Base-by-base conservation (phyloP, 768 basidiomycete genomes). In the Coprinopsis cinerea region DNA sequence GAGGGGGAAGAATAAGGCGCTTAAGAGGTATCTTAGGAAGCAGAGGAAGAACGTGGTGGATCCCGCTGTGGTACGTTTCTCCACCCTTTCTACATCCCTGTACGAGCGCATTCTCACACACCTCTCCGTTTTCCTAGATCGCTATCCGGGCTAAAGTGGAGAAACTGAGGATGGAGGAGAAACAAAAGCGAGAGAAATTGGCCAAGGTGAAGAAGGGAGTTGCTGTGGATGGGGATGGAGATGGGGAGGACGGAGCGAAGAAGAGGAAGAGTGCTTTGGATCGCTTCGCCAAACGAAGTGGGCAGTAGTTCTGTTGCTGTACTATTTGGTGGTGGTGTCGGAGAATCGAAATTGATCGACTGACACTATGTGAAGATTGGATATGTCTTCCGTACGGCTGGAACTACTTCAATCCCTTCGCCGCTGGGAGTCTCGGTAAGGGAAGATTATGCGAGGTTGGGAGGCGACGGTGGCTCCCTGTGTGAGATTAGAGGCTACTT, bases 31-130 rank as follows among this genome's bases (percentile, higher is more conserved):
- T 64, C 65, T 96, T 53, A 77, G 89, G 59, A 96, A 93, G 71
- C 88, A 95, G 66, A 81, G 92, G 64, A 92, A 94, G 74, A 96
- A 97, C 60, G 89, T 97, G 42, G 80, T 97, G 53, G 93, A 97
- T 63, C 90, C 91, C 23, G 75, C 77, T 43, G 41, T 43, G 41
- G 41, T 43, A 25, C 23, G 22, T 43, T 17, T 20, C 37, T 6
- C 37, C 11, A 35, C 13, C 86, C 82, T 63, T 61, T 93, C 61
- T 95, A 92, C 66, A 74, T 92, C 40, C 88, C 82, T 64, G 65
- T 96, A 54, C 77, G 89, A 59, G 96, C 93, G 72, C 88, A 95
- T 66, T 81, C 91, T 63, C 92, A 94, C 74, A 96, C 97, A 60
- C 89, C 97, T 42, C 80, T 97, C 54, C 93, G 97, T 63, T 90